These are phyloP conservation scores for Hymenoscyphus albidus DNA, from an alignment of 2,329 filamentous ascomycete species.

Conservation along the genomic window DNA sequence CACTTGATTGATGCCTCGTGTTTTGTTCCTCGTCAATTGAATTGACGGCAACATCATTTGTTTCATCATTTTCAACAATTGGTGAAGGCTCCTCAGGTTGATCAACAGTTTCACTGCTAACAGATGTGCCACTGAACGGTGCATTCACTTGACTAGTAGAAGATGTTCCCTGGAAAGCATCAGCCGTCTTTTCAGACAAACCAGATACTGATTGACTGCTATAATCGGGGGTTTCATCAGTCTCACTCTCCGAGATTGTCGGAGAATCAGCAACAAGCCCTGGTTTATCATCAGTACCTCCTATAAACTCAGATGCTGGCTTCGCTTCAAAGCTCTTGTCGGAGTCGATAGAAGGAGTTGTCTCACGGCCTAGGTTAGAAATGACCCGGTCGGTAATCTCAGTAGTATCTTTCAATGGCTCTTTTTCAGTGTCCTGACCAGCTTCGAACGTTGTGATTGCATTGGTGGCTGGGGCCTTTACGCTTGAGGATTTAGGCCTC, in stretches of 20 bases:
- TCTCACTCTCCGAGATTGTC: not conserved
- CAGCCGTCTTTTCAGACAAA: not conserved
- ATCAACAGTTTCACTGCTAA: not conserved
- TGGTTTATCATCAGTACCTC: not conserved
- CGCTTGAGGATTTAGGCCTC: not conserved
- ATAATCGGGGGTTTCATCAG: not conserved
- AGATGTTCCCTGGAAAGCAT: not conserved
- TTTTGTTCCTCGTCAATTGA: not conserved
- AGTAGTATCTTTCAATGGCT: not conserved
- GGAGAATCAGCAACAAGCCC: not conserved
- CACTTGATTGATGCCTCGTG: not conserved
- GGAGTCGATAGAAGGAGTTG: not conserved
- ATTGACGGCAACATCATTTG: not conserved
- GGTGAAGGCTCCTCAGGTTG: not conserved
- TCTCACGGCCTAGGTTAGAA: not conserved
- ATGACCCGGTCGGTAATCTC: not conserved
- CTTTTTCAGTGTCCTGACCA: not conserved
- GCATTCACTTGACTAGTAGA: not conserved
- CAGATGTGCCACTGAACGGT: not conserved
- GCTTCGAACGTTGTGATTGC: not conserved
- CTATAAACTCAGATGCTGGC: not conserved
- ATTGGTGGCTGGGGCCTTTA: not conserved
- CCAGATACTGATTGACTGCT: not conserved
- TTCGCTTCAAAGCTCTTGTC: not conserved
- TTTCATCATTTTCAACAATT: not conserved